Evolutionary conservation across 2,329 filamentous ascomycete species (phyloP).

Genomic region (Pseudogymnoascus sp.): DNA sequence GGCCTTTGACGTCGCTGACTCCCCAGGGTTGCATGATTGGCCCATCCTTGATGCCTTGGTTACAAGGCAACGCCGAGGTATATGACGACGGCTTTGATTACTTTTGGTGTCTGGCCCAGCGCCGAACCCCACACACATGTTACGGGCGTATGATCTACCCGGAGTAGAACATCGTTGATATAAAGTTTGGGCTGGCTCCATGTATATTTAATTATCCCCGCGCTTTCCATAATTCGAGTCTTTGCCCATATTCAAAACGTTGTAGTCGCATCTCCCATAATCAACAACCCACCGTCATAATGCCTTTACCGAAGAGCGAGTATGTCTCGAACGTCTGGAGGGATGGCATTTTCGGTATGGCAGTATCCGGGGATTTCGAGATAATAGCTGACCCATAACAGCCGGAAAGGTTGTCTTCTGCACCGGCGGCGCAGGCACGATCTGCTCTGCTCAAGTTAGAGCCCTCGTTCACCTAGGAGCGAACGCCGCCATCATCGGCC

Average conservation of each 20-base stretch:
- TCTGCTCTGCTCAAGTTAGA: conserved; percentile 89
- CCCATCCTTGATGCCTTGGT: background rate
- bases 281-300: conserved; percentile 30
- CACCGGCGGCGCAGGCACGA: conserved; percentile 87
- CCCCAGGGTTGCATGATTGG: conserved; percentile 8
- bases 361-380: background rate
- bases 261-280: background rate
- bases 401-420: conserved; percentile 88
- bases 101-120: background rate
- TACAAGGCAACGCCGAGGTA: conserved; percentile 2
- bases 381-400: conserved; percentile 32
- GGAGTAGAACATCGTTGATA: background rate
- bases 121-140: conserved; percentile 7
- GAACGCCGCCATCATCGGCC: conserved; percentile 88
- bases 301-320: conserved; percentile 63
- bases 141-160: background rate
- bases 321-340: conserved; percentile 81
- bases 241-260: background rate
- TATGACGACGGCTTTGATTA: background rate
- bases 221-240: background rate
- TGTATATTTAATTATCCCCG: background rate
- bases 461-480: conserved; percentile 87
- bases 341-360: conserved; percentile 76
- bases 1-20: conserved; percentile 1
- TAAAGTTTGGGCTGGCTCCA: background rate